Evolutionary conservation across 2,329 filamentous ascomycete genomes (phyloP).

Genomic region (Xylariaceae sp.): DNA sequence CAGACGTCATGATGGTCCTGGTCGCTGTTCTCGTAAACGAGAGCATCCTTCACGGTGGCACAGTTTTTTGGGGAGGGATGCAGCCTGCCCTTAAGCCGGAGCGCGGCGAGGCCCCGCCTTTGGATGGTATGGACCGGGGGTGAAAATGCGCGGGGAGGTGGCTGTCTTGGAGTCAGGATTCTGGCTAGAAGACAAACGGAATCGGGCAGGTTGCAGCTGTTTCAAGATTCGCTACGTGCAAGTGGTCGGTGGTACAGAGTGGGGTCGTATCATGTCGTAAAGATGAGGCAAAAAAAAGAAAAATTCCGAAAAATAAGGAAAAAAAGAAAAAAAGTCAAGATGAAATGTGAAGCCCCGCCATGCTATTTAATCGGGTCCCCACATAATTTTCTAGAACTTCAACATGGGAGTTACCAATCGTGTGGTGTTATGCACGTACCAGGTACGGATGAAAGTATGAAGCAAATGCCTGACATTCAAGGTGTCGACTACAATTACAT

Average conservation of each 20-base stretch:
- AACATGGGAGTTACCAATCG: too few species aligned
- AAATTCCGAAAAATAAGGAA: too few species aligned
- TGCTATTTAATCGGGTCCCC: background rate
- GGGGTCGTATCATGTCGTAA: too few species aligned
- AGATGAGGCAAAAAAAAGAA: too few species aligned
- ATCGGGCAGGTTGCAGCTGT: too few species aligned
- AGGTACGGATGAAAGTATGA: background rate
- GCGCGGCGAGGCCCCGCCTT: constrained; percentile 3
- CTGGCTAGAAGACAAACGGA: too few species aligned
- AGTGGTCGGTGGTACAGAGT: too few species aligned
- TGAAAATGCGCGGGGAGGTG: background rate
- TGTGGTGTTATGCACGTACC: background rate
- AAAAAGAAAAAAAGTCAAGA: background rate
- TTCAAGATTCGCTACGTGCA: too few species aligned
- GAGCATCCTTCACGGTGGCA: constrained; percentile 23
- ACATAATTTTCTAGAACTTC: background rate
- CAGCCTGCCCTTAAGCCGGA: background rate
- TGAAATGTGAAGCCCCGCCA: background rate
- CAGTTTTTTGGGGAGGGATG: background rate
- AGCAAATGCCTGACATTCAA: background rate
- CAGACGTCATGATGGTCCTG: constrained; percentile 53
- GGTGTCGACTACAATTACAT: too few species aligned
- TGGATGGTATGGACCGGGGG: background rate
- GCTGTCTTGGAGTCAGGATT: too few species aligned
- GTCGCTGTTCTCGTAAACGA: constrained; percentile 25